phyloP scores from a whole-genome alignment of 345 rosid species.

The Arabis alpina region DNA sequence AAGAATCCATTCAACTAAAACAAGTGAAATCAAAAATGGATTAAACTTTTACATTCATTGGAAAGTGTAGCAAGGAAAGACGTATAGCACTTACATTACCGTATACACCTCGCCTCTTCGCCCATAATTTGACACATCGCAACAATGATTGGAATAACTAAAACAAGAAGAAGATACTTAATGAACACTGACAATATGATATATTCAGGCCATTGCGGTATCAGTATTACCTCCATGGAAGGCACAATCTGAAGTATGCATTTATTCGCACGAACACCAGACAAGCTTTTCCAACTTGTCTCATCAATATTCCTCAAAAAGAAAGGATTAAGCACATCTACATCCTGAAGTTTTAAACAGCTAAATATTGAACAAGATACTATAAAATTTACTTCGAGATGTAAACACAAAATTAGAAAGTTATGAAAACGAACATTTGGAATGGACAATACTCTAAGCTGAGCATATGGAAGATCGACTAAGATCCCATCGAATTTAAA shows the following conservation, averaged over 20 bases:
- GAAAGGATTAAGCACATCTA: slow-evolving; percentile 54
- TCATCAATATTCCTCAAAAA: slow-evolving; percentile 55
- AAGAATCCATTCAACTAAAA: slow-evolving; percentile 64
- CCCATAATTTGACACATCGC: slow-evolving; percentile 62
- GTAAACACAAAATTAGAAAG: neutral
- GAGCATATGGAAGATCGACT: slow-evolving; percentile 63
- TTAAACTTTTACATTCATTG: slow-evolving; percentile 10
- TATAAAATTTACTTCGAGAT: neutral
- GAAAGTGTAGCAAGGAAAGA: slow-evolving; percentile 12
- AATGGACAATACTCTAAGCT: slow-evolving; percentile 48
- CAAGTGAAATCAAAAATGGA: neutral
- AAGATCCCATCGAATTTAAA: slow-evolving; percentile 62
- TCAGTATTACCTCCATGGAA: slow-evolving; percentile 49
- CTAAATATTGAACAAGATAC: neutral
- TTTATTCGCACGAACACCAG: slow-evolving; percentile 57
- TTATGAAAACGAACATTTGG: slow-evolving; percentile 47
- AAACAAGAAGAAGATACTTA: slow-evolving; percentile 21
- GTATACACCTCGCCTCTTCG: slow-evolving; percentile 62
- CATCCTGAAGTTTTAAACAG: slow-evolving; percentile 44
- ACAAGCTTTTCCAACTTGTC: slow-evolving; percentile 63
- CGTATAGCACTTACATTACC: slow-evolving; percentile 53
- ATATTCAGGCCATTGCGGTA: neutral
- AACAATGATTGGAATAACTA: slow-evolving; percentile 60
- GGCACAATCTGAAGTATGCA: slow-evolving; percentile 59
- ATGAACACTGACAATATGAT: neutral